Base-by-base conservation (phyloP, 2,329 filamentous ascomycete species). In the Cercospora janseana region DNA sequence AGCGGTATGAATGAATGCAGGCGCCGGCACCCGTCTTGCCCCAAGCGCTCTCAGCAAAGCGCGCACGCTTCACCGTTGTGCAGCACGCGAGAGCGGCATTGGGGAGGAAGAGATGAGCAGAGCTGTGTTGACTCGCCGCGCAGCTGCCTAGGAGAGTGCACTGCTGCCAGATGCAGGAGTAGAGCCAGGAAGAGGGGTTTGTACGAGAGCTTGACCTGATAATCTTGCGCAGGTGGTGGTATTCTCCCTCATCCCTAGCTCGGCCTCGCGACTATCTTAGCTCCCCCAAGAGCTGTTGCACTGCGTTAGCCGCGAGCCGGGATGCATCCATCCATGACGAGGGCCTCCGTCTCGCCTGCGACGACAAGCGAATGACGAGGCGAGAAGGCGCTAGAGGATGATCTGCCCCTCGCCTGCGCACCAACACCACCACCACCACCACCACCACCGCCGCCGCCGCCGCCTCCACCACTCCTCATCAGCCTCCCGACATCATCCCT, bases 1-100 rank as follows among this genome's bases (percentile, higher is more conserved):
- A 35, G 24, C 23, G 34, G 18, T 23, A 18, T 18, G 18, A 38
- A 4, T 45, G 16, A n/a, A n/a, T 24, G 20, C 42, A 45, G 42
- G 42, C 42, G 42, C 42, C 42, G 27, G 42, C 42, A 45, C 42
- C 42, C 42, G 34, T 18, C 27, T 32, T 10, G 13, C 42, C 16
- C 26, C n/a, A 23, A 29, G n/a, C n/a, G n/a, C n/a, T n/a, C 42
- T 45, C 27, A 20, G 18, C 34, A 37, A 37, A 18, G 34, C 34
- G 20, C 34, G 34, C 34, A 38, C 34, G 34, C 34, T 38, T 38
- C 34, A 21, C 23, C 16, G 34, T 38, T 38, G 34, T 12, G 12
- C 34, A 38, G 13, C 34, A 21, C 18, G 24, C 18, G 24, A 38
- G 34, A 18, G 13, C 18, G 24, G 34, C 34, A 38, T 38, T 21